Conservation (phyloP, 768 basidiomycete genomes). For the Gymnopilus junonius region DNA sequence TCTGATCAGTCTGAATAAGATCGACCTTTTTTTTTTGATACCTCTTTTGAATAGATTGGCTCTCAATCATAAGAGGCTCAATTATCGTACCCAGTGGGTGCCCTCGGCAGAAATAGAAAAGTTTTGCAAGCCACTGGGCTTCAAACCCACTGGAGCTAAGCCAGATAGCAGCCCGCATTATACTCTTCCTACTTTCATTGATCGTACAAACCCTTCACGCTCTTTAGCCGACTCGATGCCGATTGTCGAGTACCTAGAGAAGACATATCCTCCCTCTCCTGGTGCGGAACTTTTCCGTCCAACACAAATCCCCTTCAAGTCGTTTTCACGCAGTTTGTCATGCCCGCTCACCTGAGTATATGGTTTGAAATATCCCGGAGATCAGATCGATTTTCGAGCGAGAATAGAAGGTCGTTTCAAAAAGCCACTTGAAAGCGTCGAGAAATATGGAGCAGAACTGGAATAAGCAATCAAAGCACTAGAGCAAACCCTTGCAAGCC, state of each 20-base stretch:
- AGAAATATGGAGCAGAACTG: slow-evolving; percentile 25
- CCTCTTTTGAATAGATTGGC: too few relatives aligned
- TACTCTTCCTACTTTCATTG: slow-evolving; percentile 36
- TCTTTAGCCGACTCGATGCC: slow-evolving; percentile 39
- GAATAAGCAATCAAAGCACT: slow-evolving; percentile 24
- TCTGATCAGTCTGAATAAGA: too few relatives aligned
- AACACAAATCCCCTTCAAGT: slow-evolving; percentile 26
- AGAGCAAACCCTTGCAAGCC: slow-evolving; percentile 17
- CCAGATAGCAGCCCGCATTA: slow-evolving; percentile 30
- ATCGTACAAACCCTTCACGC: too few relatives aligned
- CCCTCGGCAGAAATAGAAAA: slow-evolving; percentile 27
- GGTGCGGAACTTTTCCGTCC: slow-evolving; percentile 19
- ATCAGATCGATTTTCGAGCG: slow-evolving; percentile 16
- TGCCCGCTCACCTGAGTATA: slow-evolving; percentile 21
- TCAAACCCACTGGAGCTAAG: slow-evolving; percentile 30
- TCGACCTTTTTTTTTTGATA: too few relatives aligned
- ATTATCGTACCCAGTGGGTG: slow-evolving; percentile 31
- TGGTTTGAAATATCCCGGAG: slow-evolving; percentile 23
- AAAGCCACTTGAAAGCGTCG: slow-evolving; percentile 23
- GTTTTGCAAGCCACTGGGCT: slow-evolving; percentile 25
- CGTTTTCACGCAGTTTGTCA: slow-evolving; percentile 23
- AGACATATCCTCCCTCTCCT: slow-evolving; percentile 26
- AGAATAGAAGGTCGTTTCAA: slow-evolving; percentile 23
- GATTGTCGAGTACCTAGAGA: slow-evolving; percentile 42
- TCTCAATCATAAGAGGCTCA: slow-evolving; percentile 29